These are phyloP conservation scores for Liriodendron chinense DNA, from an alignment of 164 flowering plant genomes.

Conservation along the genomic window DNA sequence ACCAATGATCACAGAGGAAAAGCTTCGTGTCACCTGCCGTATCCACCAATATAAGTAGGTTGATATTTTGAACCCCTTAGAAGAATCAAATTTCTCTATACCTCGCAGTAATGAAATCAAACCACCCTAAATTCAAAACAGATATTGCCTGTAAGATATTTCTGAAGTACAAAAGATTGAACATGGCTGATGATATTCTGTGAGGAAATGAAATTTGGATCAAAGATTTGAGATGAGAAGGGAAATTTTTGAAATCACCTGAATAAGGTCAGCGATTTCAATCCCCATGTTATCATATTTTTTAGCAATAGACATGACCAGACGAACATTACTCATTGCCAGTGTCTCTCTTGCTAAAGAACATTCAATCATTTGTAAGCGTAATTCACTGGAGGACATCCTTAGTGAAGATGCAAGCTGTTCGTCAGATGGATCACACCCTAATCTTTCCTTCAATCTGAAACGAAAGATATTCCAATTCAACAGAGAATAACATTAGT, in stretches of 20 bases:
- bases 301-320: conserved; percentile 91
- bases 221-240: not conserved
- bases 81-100: conserved; percentile 94
- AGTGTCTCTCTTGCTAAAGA: conserved; percentile 85
- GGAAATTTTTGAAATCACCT: conserved; percentile 38
- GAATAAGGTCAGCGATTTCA: conserved; percentile 93
- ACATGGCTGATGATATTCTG: not conserved
- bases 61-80: conserved; percentile 89
- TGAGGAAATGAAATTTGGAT: not conserved
- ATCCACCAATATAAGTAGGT: conserved; percentile 99
- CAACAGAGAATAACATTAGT: not conserved
- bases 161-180: not conserved
- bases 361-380: conserved; percentile 53
- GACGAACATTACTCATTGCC: conserved; percentile 93
- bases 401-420: conserved; percentile 76
- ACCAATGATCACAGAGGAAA: not conserved
- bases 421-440: conserved; percentile 82
- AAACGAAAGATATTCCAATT: conserved; percentile 2
- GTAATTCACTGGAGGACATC: conserved; percentile 62
- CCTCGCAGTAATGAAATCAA: conserved; percentile 87
- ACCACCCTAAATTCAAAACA: conserved; percentile 60
- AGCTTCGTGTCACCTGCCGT: conserved; percentile 62
- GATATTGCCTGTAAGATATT: not conserved
- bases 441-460: conserved; percentile 74
- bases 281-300: conserved; percentile 83